Percentiles rank a stretch among this genome's conserved stretches.
Evolutionary conservation across 1,139 yeast genomes (phyloP).

Genomic region (Pichia kudriavzevii): DNA sequence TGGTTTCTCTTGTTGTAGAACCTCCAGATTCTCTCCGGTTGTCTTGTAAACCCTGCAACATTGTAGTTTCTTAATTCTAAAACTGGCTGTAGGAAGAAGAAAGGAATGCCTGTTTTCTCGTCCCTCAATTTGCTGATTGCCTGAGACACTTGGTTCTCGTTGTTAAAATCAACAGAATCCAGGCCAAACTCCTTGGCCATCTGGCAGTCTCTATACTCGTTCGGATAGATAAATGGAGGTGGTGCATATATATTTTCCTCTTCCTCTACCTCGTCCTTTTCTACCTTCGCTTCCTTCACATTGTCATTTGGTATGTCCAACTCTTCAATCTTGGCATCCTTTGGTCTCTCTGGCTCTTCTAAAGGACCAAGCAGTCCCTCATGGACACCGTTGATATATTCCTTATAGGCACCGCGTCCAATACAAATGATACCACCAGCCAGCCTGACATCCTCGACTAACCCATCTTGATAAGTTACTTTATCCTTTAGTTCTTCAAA

Average conservation of each 20-base stretch:
- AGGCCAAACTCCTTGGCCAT: constrained; percentile 53
- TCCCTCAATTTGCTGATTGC: constrained; percentile 16
- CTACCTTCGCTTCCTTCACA: too few species aligned
- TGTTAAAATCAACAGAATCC: constrained; percentile 23
- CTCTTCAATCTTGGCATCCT: constrained; percentile 6
- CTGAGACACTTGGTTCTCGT: constrained; percentile 15
- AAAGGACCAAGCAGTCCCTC: constrained; percentile 94
- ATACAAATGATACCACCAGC: constrained; percentile 87
- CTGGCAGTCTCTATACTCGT: constrained; percentile 44
- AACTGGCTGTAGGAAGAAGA: constrained; percentile 66
- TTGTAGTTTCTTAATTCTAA: constrained; percentile 68
- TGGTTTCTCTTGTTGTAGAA: constrained; percentile 66
- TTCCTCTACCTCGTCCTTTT: constrained; percentile 28
- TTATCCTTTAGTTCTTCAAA: constrained; percentile 8
- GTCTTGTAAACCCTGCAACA: constrained; percentile 66
- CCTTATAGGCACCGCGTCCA: constrained; percentile 95
- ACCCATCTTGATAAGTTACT: constrained; percentile 41
- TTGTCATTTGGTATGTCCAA: neutral
- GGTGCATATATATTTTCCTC: constrained; percentile 35
- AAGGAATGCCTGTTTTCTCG: constrained; percentile 40
- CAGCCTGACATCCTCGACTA: constrained; percentile 31
- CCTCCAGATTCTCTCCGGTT: constrained; percentile 70
- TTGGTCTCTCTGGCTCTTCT: constrained; percentile 43
- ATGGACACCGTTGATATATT: constrained; percentile 81
- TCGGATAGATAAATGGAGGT: constrained; percentile 54